These are phyloP conservation scores for Alisma plantagoaquatica DNA, from an alignment of 106 monocot genomes.

Conservation along the genomic window DNA sequence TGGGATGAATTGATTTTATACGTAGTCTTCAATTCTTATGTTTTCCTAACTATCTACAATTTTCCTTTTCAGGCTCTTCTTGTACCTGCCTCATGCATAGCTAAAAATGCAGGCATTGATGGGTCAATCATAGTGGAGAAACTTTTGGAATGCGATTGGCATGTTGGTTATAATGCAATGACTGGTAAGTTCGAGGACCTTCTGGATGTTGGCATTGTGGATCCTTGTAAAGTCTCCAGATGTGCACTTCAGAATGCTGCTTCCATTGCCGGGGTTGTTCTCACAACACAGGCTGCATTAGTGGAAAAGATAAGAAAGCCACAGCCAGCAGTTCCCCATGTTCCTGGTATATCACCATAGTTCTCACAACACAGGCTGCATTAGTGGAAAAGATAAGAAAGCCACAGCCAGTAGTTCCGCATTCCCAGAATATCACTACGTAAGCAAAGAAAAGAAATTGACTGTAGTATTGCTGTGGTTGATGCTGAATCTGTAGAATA, in stretches of 20 bases:
- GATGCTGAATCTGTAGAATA: too few relatives aligned
- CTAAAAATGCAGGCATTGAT: constrained; percentile 71
- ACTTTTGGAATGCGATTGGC: constrained; percentile 63
- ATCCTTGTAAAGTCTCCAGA: constrained; percentile 76
- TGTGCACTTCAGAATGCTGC: constrained; percentile 94
- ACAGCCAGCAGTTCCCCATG: constrained; percentile 49
- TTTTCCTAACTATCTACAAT: background rate
- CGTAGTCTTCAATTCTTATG: background rate
- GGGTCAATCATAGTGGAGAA: constrained; percentile 65
- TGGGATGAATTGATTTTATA: background rate
- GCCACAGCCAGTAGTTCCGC: constrained; percentile 57
- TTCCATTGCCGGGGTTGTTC: constrained; percentile 76
- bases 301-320: constrained; percentile 66
- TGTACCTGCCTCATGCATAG: constrained; percentile 67
- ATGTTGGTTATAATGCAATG: constrained; percentile 84
- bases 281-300: constrained; percentile 73
- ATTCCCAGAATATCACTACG: constrained; percentile 82
- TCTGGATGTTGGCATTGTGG: constrained; percentile 64
- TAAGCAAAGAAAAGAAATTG: too few relatives aligned
- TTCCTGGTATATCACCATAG: constrained; percentile 72
- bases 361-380: constrained; percentile 26
- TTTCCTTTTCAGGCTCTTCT: constrained; percentile 68
- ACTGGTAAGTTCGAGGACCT: constrained; percentile 60
- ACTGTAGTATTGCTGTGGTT: too few relatives aligned
- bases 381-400: constrained; percentile 64